Evolutionary conservation across 2,329 filamentous ascomycete species (phyloP).

Genomic region (Ustilaginoidea virens): DNA sequence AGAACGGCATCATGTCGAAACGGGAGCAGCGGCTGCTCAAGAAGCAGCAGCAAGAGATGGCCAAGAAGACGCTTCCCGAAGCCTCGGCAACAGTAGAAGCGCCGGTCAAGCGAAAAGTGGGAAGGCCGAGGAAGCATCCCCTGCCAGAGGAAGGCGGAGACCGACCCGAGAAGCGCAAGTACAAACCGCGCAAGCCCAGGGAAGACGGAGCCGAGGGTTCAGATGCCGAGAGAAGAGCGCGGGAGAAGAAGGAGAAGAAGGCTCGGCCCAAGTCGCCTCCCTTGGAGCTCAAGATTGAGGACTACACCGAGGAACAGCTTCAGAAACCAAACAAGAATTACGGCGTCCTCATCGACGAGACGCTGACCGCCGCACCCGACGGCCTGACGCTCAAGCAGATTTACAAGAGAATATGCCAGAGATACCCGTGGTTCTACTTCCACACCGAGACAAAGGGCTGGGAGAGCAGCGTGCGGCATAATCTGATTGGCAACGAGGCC

Average conservation of each 20-base stretch:
- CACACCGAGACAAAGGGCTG: conserved; percentile 47
- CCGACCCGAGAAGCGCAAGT: conserved; percentile 47
- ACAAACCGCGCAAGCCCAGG: conserved; percentile 45
- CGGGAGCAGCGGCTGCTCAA: conserved; percentile 51
- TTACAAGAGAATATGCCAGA: conserved; percentile 43
- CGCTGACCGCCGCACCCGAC: conserved; percentile 35
- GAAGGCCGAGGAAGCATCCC: conserved; percentile 48
- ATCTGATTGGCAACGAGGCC: conserved; percentile 45
- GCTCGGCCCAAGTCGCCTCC: conserved; percentile 43
- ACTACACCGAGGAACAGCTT: conserved; percentile 42
- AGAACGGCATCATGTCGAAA: conserved; percentile 74
- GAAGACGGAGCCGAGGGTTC: conserved; percentile 40
- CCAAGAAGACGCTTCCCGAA: conserved; percentile 35
- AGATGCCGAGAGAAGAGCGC: conserved; percentile 38
- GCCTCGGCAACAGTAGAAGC: conserved; percentile 29
- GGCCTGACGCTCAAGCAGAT: conserved; percentile 46
- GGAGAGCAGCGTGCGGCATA: conserved; percentile 50
- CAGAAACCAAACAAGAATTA: conserved; percentile 49
- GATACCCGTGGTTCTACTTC: conserved; percentile 45
- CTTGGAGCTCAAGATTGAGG: conserved; percentile 35
- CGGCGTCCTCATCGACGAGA: conserved; percentile 44
- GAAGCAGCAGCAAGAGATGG: conserved; percentile 33
- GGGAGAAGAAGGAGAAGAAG: conserved; percentile 46
- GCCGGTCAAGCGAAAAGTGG: conserved; percentile 47
- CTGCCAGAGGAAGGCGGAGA: conserved; percentile 38